These are phyloP conservation scores for Acmispon strigosus DNA, from an alignment of 306 rosid species.

Conservation along the genomic window DNA sequence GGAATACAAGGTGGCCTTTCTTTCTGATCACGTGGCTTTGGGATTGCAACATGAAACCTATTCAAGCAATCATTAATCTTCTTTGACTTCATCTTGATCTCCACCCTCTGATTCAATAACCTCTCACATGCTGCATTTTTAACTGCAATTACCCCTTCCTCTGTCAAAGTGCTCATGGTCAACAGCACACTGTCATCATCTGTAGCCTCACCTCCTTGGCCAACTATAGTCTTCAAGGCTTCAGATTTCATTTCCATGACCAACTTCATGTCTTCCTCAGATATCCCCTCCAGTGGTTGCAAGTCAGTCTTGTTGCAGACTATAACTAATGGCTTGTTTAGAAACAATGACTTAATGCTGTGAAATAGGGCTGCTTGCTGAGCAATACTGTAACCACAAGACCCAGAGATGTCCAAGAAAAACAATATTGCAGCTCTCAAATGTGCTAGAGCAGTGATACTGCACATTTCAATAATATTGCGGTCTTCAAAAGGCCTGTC, in stretches of 20 bases:
- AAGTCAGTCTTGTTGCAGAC: constrained; percentile 68
- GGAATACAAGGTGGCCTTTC: constrained; percentile 81
- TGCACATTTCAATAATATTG: constrained; percentile 81
- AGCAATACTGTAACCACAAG: constrained; percentile 72
- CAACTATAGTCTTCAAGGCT: constrained; percentile 71
- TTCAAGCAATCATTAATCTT: constrained; percentile 69
- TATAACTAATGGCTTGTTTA: constrained; percentile 37
- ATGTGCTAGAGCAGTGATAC: constrained; percentile 79
- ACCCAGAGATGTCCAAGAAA: constrained; percentile 73
- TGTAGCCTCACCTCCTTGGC: constrained; percentile 74
- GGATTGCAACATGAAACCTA: constrained; percentile 77
- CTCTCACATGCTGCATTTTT: constrained; percentile 88
- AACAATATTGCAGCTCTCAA: constrained; percentile 74
- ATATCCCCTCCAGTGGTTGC: constrained; percentile 63
- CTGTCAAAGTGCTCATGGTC: constrained; percentile 84
- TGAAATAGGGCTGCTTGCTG: constrained; percentile 78
- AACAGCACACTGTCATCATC: constrained; percentile 50
- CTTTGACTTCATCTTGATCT: constrained; percentile 79
- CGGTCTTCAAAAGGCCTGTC: constrained; percentile 85
- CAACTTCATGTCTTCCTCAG: constrained; percentile 78
- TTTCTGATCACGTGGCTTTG: constrained; percentile 71
- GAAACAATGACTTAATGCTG: constrained; percentile 49
- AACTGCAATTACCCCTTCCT: constrained; percentile 78
- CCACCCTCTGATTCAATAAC: constrained; percentile 71
- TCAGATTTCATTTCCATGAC: constrained; percentile 75